These are phyloP conservation scores for Saprolegnia diclina DNA, from an alignment of 352 stramenopile species.

Conservation along the genomic window DNA sequence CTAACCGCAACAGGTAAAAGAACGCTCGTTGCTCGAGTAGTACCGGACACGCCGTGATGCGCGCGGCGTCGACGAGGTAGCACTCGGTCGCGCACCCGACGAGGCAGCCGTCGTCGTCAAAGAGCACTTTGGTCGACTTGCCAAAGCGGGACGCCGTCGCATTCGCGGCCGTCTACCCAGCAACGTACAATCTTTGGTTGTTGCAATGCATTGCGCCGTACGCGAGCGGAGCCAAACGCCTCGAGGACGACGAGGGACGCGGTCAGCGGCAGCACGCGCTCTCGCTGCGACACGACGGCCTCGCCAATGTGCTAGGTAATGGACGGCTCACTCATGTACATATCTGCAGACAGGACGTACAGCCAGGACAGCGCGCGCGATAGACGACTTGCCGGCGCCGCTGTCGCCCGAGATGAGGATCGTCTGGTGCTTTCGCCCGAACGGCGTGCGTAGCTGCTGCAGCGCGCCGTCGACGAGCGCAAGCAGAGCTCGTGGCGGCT, in stretches of 20 bases:
- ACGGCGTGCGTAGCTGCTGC: neutral
- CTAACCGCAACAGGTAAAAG: no score
- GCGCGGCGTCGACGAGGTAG: neutral
- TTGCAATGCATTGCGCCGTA: neutral
- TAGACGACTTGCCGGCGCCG: conserved; percentile 11
- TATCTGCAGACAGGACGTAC: conserved; percentile 2
- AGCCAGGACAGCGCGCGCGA: neutral
- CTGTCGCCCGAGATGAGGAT: conserved; percentile 14
- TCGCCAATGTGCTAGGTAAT: neutral
- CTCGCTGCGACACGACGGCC: neutral
- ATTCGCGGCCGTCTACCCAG: neutral
- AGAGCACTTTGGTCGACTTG: conserved; percentile 11
- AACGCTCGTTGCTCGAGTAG: no score
- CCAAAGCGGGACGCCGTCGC: neutral
- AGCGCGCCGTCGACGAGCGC: neutral
- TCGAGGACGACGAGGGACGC: conserved; percentile 3
- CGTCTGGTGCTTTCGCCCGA: neutral
- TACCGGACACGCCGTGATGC: neutral
- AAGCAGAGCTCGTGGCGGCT: neutral
- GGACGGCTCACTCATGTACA: no score
- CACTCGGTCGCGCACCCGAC: neutral
- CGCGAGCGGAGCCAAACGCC: conserved; percentile 9
- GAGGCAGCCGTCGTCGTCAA: conserved; percentile 1
- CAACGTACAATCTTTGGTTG: neutral
- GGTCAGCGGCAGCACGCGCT: neutral